Evolutionary conservation across 2,329 filamentous ascomycete species (phyloP), one percentile per base, ranked within the genome.

Genomic region (Aureobasidium sp.): DNA sequence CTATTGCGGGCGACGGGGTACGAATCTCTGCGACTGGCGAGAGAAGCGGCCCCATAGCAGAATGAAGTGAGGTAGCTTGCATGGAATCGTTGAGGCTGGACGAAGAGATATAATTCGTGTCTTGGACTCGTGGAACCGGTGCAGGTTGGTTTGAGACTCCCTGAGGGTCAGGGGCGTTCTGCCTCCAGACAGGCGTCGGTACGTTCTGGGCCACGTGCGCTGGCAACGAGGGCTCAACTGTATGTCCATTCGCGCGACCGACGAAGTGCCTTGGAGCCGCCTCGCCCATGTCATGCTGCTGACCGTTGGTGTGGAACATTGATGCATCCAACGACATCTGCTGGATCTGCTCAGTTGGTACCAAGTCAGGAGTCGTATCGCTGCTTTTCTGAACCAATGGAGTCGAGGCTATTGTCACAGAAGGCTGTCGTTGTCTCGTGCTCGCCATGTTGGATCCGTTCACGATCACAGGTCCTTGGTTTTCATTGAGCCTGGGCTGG

Each of bases 11-110:
- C 1, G 88, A 89, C 2, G 87, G 86, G 0, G 85, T 87, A n/a
- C 81, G 79, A 6, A 82, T 81, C 73, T 91, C 88, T 58, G 87
- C 87, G 0, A 91, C 88, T 0, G 88, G 88, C 0, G 88, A 91
- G 2, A 92, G 77, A 23, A 79, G 64, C 4, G 77, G 76, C 35
- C 65, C 67, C 8, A 64, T 55, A 17, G 57, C 38, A 3, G 54
- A 17, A 19, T 55, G 51, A 7, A 37, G 29, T 3, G 29, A 19
- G 13, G 25, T 29, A 27, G 42, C 19, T 38, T 45, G 54, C 15
- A 37, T 47, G 7, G 43, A 21, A 8, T 49, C 43, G 4, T 19
- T 40, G 3, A 31, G 35, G 13, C 11, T 21, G 15, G 43, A n/a
- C 4, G 43, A 13, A 37, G 55, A 31, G 8, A n/a, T 19, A 9